A percentile compares a stretch with the other conserved stretches of the same genome.
phyloP scores from a whole-genome alignment of 2,329 filamentous ascomycete species.

The Trichoderma sp. region DNA sequence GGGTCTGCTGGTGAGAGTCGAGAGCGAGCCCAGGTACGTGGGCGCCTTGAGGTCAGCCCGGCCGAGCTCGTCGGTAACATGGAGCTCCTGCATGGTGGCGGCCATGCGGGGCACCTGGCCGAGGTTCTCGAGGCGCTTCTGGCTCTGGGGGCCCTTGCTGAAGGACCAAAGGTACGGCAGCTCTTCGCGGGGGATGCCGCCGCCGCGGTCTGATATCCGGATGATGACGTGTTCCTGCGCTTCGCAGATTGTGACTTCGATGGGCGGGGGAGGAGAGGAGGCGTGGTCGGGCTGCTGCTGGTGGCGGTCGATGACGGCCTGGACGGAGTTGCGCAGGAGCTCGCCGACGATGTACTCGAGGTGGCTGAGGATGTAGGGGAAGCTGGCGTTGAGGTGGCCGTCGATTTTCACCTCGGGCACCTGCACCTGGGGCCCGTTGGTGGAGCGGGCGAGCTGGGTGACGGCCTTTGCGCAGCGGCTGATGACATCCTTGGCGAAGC shows the following conservation, averaged over 20 bases:
- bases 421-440: conserved; percentile 68
- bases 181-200: conserved; percentile 82
- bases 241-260: conserved; percentile 94
- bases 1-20: conserved; percentile 76
- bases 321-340: conserved; percentile 90
- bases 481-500: conserved; percentile 86
- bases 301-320: conserved; percentile 81
- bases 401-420: conserved; percentile 81
- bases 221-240: conserved; percentile 94
- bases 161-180: conserved; percentile 96
- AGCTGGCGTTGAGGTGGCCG: conserved; percentile 85
- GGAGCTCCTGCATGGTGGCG: conserved; percentile 88
- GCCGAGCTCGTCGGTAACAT: conserved; percentile 47
- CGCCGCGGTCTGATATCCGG: conserved; percentile 91
- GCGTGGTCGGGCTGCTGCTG: conserved; percentile 38
- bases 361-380: conserved; percentile 94
- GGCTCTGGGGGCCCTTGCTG: conserved; percentile 82
- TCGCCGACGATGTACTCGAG: conserved; percentile 97
- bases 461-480: conserved; percentile 78
- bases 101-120: conserved; percentile 86
- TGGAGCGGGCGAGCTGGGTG: conserved; percentile 70
- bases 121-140: conserved; percentile 79
- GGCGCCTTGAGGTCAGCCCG: conserved; percentile 46
- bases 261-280: conserved; percentile 65
- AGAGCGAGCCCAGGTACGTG: conserved; percentile 63